Conservation (phyloP, 441 rosid genomes). For the Pelargonium myrrhifolium region DNA sequence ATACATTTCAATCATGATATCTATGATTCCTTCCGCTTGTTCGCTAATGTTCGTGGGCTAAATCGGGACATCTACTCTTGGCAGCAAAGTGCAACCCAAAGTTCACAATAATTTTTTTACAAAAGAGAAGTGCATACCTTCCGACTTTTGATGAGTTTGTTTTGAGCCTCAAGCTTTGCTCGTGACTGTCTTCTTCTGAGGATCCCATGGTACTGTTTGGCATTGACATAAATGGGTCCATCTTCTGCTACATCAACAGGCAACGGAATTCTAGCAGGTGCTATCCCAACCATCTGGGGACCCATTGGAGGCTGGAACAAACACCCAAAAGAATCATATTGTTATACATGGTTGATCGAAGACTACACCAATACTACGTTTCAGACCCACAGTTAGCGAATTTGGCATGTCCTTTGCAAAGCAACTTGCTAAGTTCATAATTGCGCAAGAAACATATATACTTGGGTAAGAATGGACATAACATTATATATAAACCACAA, state of each 20-base stretch:
- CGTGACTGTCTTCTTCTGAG: slow-evolving; percentile 43
- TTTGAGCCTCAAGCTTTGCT: slow-evolving; percentile 40
- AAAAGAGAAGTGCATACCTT: slow-evolving; percentile 21
- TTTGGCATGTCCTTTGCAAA: background rate
- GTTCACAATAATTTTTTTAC: background rate
- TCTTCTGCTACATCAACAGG: slow-evolving; percentile 36
- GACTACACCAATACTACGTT: background rate
- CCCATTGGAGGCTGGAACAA: slow-evolving; percentile 30
- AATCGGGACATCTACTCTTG: background rate
- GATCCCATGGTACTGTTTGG: slow-evolving; percentile 46
- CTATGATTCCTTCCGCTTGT: background rate
- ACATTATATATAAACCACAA: background rate
- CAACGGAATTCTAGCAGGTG: slow-evolving; percentile 30
- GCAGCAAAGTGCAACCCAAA: slow-evolving; percentile 1
- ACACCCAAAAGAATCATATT: slow-evolving; percentile 5
- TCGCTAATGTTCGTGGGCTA: background rate
- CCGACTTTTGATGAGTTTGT: slow-evolving; percentile 32
- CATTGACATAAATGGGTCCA: slow-evolving; percentile 38
- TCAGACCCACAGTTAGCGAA: too few species aligned
- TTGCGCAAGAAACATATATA: background rate
- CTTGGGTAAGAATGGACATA: background rate
- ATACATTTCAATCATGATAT: background rate
- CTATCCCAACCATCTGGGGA: slow-evolving; percentile 28
- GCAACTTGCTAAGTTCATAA: background rate
- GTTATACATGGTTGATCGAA: background rate